Evolutionary conservation across 2,329 filamentous ascomycete species (phyloP).

Genomic region (Aspergillus aculeatinus): DNA sequence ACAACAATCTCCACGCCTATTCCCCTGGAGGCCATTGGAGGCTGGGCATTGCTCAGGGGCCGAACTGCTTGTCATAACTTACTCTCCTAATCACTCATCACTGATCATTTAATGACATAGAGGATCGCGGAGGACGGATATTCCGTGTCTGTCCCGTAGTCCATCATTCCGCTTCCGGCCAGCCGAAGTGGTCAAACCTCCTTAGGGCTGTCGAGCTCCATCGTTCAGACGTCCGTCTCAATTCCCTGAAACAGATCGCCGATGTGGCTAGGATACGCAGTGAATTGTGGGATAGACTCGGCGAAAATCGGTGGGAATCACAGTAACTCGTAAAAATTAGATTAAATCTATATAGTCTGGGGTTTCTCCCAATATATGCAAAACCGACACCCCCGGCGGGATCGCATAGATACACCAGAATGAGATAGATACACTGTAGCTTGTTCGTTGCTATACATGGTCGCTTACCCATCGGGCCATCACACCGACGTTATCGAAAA

Average conservation of each 20-base stretch:
- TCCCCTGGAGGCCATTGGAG: too few relatives aligned
- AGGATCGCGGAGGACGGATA: too few relatives aligned
- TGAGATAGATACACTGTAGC: not conserved
- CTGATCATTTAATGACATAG: too few relatives aligned
- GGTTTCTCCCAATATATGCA: not conserved
- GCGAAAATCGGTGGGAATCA: not conserved
- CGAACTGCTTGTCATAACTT: not conserved
- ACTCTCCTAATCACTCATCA: too few relatives aligned
- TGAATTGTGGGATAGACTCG: not conserved
- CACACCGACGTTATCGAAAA: not conserved
- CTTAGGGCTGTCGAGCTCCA: not conserved
- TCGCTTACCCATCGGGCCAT: not conserved
- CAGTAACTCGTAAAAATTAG: not conserved
- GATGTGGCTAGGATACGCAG: not conserved
- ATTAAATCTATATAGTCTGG: conserved; percentile 2
- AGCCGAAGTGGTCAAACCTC: not conserved
- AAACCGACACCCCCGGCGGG: not conserved
- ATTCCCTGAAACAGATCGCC: not conserved
- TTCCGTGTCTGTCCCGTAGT: not conserved
- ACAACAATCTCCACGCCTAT: not conserved
- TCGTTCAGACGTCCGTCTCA: not conserved
- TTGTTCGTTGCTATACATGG: conserved; percentile 5
- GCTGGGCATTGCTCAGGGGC: not conserved
- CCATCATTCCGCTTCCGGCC: not conserved
- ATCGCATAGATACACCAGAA: not conserved